phyloP scores from a whole-genome alignment of 192 early-diverging fungal species.

The Backusella luteola region DNA sequence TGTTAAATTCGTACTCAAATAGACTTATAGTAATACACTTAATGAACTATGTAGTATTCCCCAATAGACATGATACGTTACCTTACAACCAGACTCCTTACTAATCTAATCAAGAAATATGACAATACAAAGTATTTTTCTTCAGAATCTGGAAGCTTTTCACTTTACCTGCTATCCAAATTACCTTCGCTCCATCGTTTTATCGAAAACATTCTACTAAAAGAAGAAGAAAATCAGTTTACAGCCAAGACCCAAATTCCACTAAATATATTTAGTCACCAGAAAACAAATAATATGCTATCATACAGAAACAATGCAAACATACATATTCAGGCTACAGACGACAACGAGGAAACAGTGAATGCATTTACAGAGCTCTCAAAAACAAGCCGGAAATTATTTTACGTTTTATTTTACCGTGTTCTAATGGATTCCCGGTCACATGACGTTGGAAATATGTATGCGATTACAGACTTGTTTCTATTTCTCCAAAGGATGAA shows the following conservation, averaged over 20 bases:
- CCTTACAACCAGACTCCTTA: no score
- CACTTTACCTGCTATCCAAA: neutral
- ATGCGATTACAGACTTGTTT: neutral
- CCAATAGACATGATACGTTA: no score
- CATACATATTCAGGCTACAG: no score
- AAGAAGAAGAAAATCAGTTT: neutral
- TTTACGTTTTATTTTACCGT: neutral
- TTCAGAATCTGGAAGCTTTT: neutral
- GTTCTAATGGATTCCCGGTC: neutral
- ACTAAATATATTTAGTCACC: no score
- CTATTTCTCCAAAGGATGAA: neutral
- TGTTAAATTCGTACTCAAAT: neutral
- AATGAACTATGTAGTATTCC: no score
- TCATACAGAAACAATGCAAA: no score
- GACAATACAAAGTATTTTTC: neutral
- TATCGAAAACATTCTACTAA: neutral
- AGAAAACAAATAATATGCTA: no score
- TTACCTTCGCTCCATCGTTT: neutral
- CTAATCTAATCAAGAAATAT: neutral
- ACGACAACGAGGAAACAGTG: neutral
- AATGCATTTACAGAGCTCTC: neutral
- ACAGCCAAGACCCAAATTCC: neutral
- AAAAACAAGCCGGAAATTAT: neutral
- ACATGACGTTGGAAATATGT: neutral
- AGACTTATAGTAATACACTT: no score